A percentile compares a stretch with the other conserved stretches of the same genome.
Conservation (phyloP, 768 basidiomycete genomes). For the Tremella mesenterica region DNA sequence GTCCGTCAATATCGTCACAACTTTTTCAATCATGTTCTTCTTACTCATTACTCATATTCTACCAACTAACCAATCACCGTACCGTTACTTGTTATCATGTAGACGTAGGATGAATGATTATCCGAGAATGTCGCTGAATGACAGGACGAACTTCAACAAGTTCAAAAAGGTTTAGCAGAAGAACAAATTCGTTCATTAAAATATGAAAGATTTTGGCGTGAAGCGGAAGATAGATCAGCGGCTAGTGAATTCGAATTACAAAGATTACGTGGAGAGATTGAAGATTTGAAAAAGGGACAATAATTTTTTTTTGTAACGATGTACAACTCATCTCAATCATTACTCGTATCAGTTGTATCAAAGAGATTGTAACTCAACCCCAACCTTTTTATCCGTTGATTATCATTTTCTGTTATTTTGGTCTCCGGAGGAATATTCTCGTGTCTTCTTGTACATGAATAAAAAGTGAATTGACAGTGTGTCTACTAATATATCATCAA, state of each 20-base stretch:
- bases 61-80: background rate
- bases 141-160: constrained; percentile 15
- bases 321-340: too few species aligned
- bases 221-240: constrained; percentile 38
- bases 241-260: constrained; percentile 29
- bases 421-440: too few species aligned
- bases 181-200: constrained; percentile 23
- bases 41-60: too few species aligned
- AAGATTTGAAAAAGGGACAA: constrained; percentile 3
- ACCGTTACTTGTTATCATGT: background rate
- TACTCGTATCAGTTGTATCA: too few species aligned
- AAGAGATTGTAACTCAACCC: too few species aligned
- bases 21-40: too few species aligned
- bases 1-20: too few species aligned
- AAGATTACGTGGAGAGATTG: constrained; percentile 23
- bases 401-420: too few species aligned
- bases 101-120: background rate
- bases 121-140: background rate
- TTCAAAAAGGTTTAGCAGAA: constrained; percentile 12
- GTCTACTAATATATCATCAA: too few species aligned
- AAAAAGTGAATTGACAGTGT: too few species aligned
- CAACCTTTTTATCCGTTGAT: too few species aligned
- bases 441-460: too few species aligned
- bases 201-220: constrained; percentile 32
- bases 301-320: background rate